These are phyloP conservation scores for Dryas drummondii DNA, from an alignment of 306 rosid genomes.

Conservation along the genomic window DNA sequence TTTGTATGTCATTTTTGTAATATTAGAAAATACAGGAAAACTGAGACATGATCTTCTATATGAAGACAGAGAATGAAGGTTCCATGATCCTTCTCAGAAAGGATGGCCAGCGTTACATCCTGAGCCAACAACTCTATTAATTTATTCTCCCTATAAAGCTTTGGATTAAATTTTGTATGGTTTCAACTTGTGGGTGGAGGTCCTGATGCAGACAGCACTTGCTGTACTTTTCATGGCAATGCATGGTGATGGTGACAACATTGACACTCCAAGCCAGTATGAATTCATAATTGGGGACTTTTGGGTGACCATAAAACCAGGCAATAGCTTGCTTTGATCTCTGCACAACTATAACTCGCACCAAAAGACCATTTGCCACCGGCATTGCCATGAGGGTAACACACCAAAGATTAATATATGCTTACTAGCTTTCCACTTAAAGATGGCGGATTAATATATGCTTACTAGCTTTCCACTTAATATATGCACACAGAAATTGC, in stretches of 20 bases:
- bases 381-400: neutral
- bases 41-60: neutral
- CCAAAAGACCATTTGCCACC: too few species aligned
- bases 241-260: neutral
- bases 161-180: constrained; percentile 17
- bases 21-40: neutral
- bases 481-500: neutral
- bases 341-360: neutral
- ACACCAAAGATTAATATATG: neutral
- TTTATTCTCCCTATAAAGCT: neutral
- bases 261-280: neutral
- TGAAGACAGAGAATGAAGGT: constrained; percentile 30
- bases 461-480: neutral
- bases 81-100: constrained; percentile 34
- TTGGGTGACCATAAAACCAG: neutral
- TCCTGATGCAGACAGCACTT: constrained; percentile 2
- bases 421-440: neutral
- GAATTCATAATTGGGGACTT: neutral
- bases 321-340: neutral
- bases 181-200: constrained; percentile 20
- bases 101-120: neutral
- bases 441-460: neutral
- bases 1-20: neutral
- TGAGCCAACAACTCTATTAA: neutral
- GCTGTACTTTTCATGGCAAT: neutral